Base-by-base conservation (phyloP, 805 yeast genomes). In the Candida insectalens region DNA sequence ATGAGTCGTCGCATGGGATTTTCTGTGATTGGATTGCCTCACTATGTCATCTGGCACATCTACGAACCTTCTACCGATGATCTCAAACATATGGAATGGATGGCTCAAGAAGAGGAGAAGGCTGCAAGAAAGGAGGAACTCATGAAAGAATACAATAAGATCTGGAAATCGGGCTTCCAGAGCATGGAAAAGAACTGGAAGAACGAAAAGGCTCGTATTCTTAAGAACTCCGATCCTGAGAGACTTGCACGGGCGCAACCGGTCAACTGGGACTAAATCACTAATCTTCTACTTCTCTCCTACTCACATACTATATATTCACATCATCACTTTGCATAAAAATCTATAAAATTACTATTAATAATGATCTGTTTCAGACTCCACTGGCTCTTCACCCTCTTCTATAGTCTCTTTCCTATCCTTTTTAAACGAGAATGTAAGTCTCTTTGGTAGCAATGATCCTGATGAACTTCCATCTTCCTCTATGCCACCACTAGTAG, bases 41-140 rank as follows among this genome's bases (percentile, higher is more conserved):
- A 89, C 60, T 89, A 89, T 55, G 94, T 85, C 22, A 81, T 89
- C 36, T 89, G 97, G 97, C 96, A 87, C 57, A 79, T 84, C 43
- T 89, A 89, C 59, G 97, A 89, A 63, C 97, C 97, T 18, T 81
- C 94, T 14, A 74, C 79, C 18, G 96, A 88, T 56, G 97, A 89
- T 63, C 66, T 88, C 56, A 71, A 65, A 38, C 73, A 67, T 49
- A 80, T 82, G 88, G 88, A 79, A 49, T 80, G 88, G 88, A 74
- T 82, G 82, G 89, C 87, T 1, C 69, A 77, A 50, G 89, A 81
- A 56, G 92, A 82, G 51, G 63, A 69, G 19, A 67, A 84, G 44
- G 69, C 67, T 45, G 60, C 67, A 40, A 82, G 76, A 50, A 77
- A 76, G 48, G 72, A 71, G 30, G 73, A 71, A 53, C 63, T 77